Evolutionary conservation across 805 yeast genomes (phyloP), one percentile per base, ranked within the genome.

Genomic region (Naumovozyma dairenensis): DNA sequence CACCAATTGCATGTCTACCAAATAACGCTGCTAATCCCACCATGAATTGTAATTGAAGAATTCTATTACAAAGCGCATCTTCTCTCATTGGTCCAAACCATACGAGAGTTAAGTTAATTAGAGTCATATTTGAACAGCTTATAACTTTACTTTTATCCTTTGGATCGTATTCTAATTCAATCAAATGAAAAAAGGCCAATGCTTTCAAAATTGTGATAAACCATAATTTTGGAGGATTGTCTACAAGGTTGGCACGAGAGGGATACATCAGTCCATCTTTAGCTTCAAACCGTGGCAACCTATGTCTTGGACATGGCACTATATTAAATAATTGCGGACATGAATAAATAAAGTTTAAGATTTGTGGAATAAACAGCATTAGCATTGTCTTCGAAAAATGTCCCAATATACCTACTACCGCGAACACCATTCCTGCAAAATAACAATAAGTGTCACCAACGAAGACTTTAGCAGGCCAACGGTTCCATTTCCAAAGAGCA

Each of bases 391-490:
- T 92, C 28, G 96, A 84, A 57, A 87, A 92, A 63, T 92, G 99
- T 1, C 97, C 97, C 38, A 84, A 68, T 22, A 92, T 92, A 1
- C 96, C 97, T 20, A 84, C 95, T 18, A 87, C 92, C 0, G 97
- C 98, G 59, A 92, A 86, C 1, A 92, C 94, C 98, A 92, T 92
- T 3, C 99, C 99, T 17, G 95, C 85, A 58, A 92, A 87, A 60
- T 92, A 92, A 61, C 99, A 92, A 65, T 81, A 92, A 1, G 98
- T 89, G 55, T 92, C 99, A 20, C 99, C 99, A 6, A 92, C 99
- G 61, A 92, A 92, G 1, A 85, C 97, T 36, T 62, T 62, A 0
- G 98, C 85, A 1, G 98, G 98, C 64, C 68, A 92, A 80, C 87
- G 81, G 55, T 92, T 92, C 64, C 67, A 79, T 45, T 72, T 74